These are phyloP conservation scores for Polytrichum formosum DNA, from an alignment of 225 moss, liverwort and hornwort genomes.

Conservation along the genomic window DNA sequence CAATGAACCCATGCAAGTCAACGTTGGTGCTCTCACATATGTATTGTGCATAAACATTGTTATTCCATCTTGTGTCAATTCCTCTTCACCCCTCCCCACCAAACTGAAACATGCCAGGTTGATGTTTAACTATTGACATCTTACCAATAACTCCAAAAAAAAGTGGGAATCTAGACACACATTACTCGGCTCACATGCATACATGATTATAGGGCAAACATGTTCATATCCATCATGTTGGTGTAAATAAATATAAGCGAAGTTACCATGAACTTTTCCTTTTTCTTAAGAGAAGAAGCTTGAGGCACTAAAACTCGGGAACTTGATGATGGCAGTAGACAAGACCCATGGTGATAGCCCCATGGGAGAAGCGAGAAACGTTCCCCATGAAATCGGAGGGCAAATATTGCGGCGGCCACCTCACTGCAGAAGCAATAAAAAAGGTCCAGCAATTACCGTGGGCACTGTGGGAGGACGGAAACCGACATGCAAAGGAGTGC, in stretches of 20 bases:
- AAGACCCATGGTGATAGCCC: constrained; percentile 29
- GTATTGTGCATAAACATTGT: too few species aligned
- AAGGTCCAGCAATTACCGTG: constrained; percentile 31
- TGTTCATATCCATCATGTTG: background rate
- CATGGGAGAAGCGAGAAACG: constrained; percentile 49
- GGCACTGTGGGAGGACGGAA: constrained; percentile 23
- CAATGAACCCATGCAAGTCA: too few species aligned
- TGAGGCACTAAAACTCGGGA: background rate
- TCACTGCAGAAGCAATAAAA: constrained; percentile 12
- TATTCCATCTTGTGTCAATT: too few species aligned
- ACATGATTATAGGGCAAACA: background rate
- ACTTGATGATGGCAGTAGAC: constrained; percentile 43
- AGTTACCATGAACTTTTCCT: background rate
- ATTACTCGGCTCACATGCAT: background rate
- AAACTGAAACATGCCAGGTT: too few species aligned
- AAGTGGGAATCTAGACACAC: background rate
- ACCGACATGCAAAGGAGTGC: constrained; percentile 21
- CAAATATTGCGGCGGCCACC: constrained; percentile 14
- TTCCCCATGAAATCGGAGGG: constrained; percentile 21
- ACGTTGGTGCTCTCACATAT: too few species aligned
- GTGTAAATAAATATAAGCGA: background rate
- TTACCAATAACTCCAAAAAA: background rate
- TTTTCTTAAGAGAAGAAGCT: background rate
- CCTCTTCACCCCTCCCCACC: too few species aligned
- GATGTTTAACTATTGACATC: too few species aligned